A percentile compares a stretch with the other conserved stretches of the same genome.
Evolutionary conservation across 2,329 filamentous ascomycete genomes (phyloP).

Genomic region (Penicillium sumatraense): DNA sequence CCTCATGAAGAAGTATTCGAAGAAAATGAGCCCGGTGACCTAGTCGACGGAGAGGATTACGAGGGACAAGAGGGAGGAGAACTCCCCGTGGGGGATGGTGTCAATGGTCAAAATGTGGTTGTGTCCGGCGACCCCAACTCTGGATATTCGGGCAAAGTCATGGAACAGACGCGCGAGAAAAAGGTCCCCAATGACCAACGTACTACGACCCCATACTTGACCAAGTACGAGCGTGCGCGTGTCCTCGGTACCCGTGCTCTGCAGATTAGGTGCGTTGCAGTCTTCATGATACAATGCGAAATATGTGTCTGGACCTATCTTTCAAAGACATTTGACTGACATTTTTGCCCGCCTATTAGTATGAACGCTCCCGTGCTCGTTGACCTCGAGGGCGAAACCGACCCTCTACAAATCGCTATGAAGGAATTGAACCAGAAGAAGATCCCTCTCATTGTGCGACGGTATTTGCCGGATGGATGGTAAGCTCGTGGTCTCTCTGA

Average conservation of each 20-base stretch:
- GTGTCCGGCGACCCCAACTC: conserved; percentile 59
- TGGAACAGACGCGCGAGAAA: conserved; percentile 70
- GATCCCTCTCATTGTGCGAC: conserved; percentile 91
- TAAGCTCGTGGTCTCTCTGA: conserved; percentile 55
- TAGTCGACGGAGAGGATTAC: conserved; percentile 59
- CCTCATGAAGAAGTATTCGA: conserved; percentile 69
- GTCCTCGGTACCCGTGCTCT: conserved; percentile 91
- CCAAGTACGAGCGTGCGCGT: conserved; percentile 95
- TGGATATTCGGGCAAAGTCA: conserved; percentile 55
- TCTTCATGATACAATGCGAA: conserved; percentile 68
- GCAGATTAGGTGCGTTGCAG: conserved; percentile 81
- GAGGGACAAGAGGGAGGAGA: conserved; percentile 57
- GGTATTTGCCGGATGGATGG: conserved; percentile 96
- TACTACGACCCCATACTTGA: conserved; percentile 97
- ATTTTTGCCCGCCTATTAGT: conserved; percentile 54
- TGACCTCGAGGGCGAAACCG: conserved; percentile 95
- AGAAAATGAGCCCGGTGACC: conserved; percentile 66
- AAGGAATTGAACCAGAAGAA: conserved; percentile 99
- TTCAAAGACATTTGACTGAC: conserved; percentile 24
- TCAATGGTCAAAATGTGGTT: conserved; percentile 47
- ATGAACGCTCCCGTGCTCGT: conserved; percentile 98
- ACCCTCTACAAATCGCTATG: conserved; percentile 94
- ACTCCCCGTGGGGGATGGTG: conserved; percentile 38
- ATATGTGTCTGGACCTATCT: conserved; percentile 70
- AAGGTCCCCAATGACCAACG: conserved; percentile 88